A percentile compares a stretch with the other conserved stretches of the same genome.
These are phyloP conservation scores for Boletus rex-veris DNA, from an alignment of 768 basidiomycete genomes.

Conservation along the genomic window DNA sequence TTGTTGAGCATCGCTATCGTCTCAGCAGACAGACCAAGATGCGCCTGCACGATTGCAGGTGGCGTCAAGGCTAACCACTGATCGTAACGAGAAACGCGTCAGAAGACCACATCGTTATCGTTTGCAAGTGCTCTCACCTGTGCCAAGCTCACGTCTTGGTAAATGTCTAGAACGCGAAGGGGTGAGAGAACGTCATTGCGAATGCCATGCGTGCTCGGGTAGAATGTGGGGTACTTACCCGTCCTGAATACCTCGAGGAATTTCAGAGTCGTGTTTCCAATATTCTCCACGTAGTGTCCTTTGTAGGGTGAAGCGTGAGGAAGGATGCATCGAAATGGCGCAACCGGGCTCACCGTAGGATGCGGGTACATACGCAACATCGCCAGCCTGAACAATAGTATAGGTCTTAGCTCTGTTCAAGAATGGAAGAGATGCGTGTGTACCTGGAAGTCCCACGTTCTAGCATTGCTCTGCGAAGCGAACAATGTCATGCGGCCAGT, in stretches of 20 bases:
- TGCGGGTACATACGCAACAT: constrained; percentile 17
- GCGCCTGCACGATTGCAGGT: constrained; percentile 43
- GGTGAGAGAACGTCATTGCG: background rate
- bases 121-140: constrained; percentile 35
- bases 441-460: constrained; percentile 59
- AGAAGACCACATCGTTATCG: background rate
- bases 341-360: constrained; percentile 7
- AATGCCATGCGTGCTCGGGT: background rate
- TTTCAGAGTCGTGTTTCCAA: constrained; percentile 45
- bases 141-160: constrained; percentile 39
- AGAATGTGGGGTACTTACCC: constrained; percentile 16
- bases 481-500: constrained; percentile 54
- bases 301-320: background rate
- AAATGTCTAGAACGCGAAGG: constrained; percentile 12
- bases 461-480: constrained; percentile 48
- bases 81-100: background rate
- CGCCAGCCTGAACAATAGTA: constrained; percentile 14
- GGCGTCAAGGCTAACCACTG: constrained; percentile 48
- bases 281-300: constrained; percentile 57
- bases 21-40: constrained; percentile 39
- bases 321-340: background rate
- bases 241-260: constrained; percentile 50
- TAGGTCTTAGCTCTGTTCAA: background rate
- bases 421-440: background rate
- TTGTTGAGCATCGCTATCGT: constrained; percentile 36